Percentiles rank a stretch among this genome's conserved stretches.
Conservation (phyloP, 1,139 yeast species). For the Petasospora fabianii region DNA sequence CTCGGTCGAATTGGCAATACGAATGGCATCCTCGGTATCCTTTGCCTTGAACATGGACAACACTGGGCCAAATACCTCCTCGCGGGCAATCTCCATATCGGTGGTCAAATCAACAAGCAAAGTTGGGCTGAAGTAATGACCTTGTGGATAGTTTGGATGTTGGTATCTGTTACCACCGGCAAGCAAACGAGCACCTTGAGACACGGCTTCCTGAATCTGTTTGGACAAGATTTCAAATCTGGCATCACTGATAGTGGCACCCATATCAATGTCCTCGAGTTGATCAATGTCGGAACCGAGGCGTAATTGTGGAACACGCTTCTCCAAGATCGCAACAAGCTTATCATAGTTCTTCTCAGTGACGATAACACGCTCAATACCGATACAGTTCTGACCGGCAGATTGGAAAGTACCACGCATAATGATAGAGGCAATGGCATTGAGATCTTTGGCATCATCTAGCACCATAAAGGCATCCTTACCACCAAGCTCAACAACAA, state of each 20-base stretch:
- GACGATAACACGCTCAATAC: slow-evolving; percentile 89
- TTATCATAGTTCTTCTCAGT: slow-evolving; percentile 61
- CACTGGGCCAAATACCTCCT: slow-evolving; percentile 93
- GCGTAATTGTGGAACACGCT: slow-evolving; percentile 59
- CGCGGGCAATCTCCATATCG: slow-evolving; percentile 74
- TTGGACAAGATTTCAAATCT: slow-evolving; percentile 65
- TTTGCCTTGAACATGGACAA: slow-evolving; percentile 73
- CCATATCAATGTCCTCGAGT: slow-evolving; percentile 87
- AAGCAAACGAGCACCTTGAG: slow-evolving; percentile 73
- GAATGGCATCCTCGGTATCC: slow-evolving; percentile 62
- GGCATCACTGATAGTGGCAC: slow-evolving; percentile 84
- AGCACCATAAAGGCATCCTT: slow-evolving; percentile 86
- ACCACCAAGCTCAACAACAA: slow-evolving; percentile 94
- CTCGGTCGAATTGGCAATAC: slow-evolving; percentile 80
- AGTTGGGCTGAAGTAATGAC: slow-evolving; percentile 90
- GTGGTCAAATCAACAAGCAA: slow-evolving; percentile 75
- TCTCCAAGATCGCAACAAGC: slow-evolving; percentile 52
- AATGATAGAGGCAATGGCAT: slow-evolving; percentile 70
- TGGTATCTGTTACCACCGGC: slow-evolving; percentile 74
- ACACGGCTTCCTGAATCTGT: slow-evolving; percentile 69
- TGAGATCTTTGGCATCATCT: slow-evolving; percentile 59
- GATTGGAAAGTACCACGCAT: slow-evolving; percentile 96
- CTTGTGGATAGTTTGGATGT: slow-evolving; percentile 93
- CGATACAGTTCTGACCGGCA: slow-evolving; percentile 96
- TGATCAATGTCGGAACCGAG: slow-evolving; percentile 91